Percentiles rank a stretch among this genome's conserved stretches.
Evolutionary conservation across 805 yeast genomes (phyloP).

Genomic region (Zygotorulaspora florentina): DNA sequence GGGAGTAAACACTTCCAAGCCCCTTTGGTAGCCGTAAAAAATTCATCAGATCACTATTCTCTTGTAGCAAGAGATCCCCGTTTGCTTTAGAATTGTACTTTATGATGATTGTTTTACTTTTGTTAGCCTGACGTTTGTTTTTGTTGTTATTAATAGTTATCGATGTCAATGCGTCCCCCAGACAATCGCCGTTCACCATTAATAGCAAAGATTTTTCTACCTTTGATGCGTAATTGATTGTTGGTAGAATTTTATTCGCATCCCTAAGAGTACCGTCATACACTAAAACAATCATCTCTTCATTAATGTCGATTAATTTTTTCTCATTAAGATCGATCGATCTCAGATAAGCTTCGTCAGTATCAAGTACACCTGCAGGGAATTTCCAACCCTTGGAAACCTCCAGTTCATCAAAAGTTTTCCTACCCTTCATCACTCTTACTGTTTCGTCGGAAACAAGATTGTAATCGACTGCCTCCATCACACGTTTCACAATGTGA

Average conservation of each 20-base stretch:
- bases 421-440: constrained; percentile 28
- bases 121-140: constrained; percentile 22
- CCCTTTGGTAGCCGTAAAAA: constrained; percentile 30
- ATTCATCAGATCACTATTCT: constrained; percentile 23
- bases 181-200: constrained; percentile 27
- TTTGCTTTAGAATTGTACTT: constrained; percentile 22
- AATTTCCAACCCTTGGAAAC: constrained; percentile 34
- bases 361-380: constrained; percentile 25
- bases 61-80: constrained; percentile 19
- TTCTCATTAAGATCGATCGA: constrained; percentile 25
- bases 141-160: constrained; percentile 33
- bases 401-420: constrained; percentile 26
- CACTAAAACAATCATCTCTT: constrained; percentile 23
- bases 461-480: constrained; percentile 25
- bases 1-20: constrained; percentile 27
- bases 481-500: constrained; percentile 16
- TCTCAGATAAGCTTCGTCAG: constrained; percentile 30
- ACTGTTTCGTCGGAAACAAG: constrained; percentile 30
- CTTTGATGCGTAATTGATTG: constrained; percentile 26
- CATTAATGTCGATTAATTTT: constrained; percentile 25
- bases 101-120: constrained; percentile 19
- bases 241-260: constrained; percentile 27
- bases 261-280: constrained; percentile 30
- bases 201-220: constrained; percentile 23
- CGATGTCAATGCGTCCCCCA: constrained; percentile 30